Conservation (phyloP, 805 yeast genomes). For the Nakazawaea ernobii region DNA sequence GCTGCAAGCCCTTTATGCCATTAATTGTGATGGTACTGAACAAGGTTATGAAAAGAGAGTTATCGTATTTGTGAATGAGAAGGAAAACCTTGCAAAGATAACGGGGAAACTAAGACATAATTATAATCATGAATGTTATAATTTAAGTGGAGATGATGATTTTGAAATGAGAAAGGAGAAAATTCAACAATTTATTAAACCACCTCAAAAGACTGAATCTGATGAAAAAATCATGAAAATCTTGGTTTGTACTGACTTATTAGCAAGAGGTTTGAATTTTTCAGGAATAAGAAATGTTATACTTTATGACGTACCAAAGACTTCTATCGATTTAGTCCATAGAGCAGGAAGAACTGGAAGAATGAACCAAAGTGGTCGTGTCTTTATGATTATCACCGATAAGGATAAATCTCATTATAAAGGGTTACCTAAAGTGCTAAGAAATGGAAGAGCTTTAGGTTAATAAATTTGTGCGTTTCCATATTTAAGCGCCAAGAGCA, state of each 20-base stretch:
- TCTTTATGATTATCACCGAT: conserved; percentile 69
- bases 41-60: conserved; percentile 70
- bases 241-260: conserved; percentile 79
- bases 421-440: conserved; percentile 68
- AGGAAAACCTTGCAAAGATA: conserved; percentile 53
- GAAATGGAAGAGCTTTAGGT: conserved; percentile 37
- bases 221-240: conserved; percentile 46
- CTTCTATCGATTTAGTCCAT: conserved; percentile 82
- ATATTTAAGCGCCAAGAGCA: too few species aligned
- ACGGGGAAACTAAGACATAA: conserved; percentile 45
- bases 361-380: conserved; percentile 85
- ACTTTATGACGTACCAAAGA: conserved; percentile 78
- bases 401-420: conserved; percentile 71
- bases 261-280: conserved; percentile 89
- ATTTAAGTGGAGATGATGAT: conserved; percentile 61
- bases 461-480: conserved; percentile 7
- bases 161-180: conserved; percentile 53
- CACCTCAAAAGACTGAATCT: conserved; percentile 42
- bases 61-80: conserved; percentile 78
- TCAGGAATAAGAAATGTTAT: conserved; percentile 75
- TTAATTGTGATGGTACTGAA: conserved; percentile 79
- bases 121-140: conserved; percentile 54
- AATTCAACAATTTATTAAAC: conserved; percentile 57
- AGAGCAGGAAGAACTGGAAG: conserved; percentile 94
- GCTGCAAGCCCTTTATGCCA: conserved; percentile 84